These are phyloP conservation scores for Gastrodia elata DNA, from an alignment of 106 monocot species.

Conservation along the genomic window DNA sequence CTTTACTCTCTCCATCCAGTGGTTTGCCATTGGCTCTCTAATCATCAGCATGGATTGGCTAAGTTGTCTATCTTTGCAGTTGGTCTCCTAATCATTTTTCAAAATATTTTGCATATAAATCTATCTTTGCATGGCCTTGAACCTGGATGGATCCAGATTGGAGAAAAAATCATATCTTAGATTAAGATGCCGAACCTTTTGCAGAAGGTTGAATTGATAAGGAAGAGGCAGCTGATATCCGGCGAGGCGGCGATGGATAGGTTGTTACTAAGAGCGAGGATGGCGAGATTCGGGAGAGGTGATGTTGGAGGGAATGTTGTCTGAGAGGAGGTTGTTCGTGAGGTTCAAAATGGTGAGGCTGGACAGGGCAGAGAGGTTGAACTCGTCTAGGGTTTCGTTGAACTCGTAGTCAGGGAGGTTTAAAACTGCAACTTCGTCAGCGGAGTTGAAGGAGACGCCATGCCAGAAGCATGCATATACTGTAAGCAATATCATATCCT, in stretches of 20 bases:
- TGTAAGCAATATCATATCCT: no score
- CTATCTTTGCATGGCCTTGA: constrained; percentile 34
- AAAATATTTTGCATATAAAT: no score
- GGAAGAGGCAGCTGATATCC: constrained; percentile 48
- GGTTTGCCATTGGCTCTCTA: no score
- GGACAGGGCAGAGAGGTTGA: constrained; percentile 52
- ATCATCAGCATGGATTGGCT: no score
- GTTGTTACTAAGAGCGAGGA: constrained; percentile 47
- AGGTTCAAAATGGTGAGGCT: constrained; percentile 46
- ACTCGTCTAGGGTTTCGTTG: constrained; percentile 21
- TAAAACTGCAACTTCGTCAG: constrained; percentile 22
- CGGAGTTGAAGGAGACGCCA: constrained; percentile 45
- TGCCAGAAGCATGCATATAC: constrained; percentile 78
- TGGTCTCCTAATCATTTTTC: no score
- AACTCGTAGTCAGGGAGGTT: constrained; percentile 37
- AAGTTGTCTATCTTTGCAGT: no score
- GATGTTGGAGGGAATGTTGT: constrained; percentile 44
- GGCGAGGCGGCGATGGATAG: constrained; percentile 40
- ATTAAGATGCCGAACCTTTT: constrained; percentile 26
- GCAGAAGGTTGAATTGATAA: constrained; percentile 32
- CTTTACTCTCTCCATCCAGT: no score
- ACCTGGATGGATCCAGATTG: constrained; percentile 39
- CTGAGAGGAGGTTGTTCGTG: constrained; percentile 64
- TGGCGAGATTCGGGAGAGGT: constrained; percentile 37
- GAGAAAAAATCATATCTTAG: constrained; percentile 35